Evolutionary conservation across 495 filamentous ascomycete genomes (phyloP), one percentile per base, ranked within the genome.

Genomic region (Bacidia rubella): DNA sequence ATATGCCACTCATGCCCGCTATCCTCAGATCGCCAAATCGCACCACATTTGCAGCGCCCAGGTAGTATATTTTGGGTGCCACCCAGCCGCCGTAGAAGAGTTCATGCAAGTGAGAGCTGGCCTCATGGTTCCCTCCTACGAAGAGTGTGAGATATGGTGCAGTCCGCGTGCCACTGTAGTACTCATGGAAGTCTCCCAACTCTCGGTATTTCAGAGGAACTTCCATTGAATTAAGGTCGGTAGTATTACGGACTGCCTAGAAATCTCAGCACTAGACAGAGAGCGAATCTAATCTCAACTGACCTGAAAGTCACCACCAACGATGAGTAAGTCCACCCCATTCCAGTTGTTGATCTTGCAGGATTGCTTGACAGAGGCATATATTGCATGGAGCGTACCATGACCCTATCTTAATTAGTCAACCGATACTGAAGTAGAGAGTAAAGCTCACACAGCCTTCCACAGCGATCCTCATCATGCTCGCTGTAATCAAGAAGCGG

Each of bases 81-180:
- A 87, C 92, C 92, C 92, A 98, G 35, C 92, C 92, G 39, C 92
- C 92, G 63, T 97, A 94, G 69, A 86, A 93, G 2, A 98, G 76
- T 62, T 98, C 92, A 69, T 77, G 88, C 0, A 95, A 64, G 62
- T 96, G 75, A 27, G 83, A 87, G 54, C 84, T 81, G 0, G 92
- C 88, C 65, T 98, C 92, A 57, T 98, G 92, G 62, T 98, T 98
- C 7, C 92, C 92, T 35, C 81, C 90, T 47, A 95, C 77, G 65
- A 97, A 97, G 51, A 97, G 69, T 17, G 93, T 98, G 23, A 92
- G 70, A 57, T 86, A 93, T 0, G 93, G 92, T 0, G 93, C 92
- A 40, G 60, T 75, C 15, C 79, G 76, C 11, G 68, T 59, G 12
- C 92, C 90, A 51, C 78, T 85, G 67, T 98, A 98, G 68, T 96